Evolutionary conservation across 2,329 filamentous ascomycete species (phyloP).

Genomic region (Aureobasidium musti): DNA sequence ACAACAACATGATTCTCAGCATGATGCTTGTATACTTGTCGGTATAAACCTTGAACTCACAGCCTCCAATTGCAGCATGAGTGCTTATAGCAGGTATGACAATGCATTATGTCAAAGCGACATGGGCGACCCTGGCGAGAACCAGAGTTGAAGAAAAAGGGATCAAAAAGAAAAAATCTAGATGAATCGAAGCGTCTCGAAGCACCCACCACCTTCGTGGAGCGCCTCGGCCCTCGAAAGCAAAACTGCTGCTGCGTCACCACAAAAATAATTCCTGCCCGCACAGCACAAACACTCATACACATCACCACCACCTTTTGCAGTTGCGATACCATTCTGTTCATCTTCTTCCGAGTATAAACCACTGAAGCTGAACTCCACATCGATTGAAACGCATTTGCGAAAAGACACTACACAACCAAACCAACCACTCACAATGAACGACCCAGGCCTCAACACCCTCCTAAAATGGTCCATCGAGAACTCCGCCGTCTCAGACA

Average conservation of each 20-base stretch:
- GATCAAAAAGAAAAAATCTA: not conserved
- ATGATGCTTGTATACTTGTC: too few relatives aligned
- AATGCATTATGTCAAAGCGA: not conserved
- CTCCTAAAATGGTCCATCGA: conserved; percentile 78
- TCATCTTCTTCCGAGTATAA: not conserved
- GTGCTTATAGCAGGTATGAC: not conserved
- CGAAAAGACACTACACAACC: not conserved
- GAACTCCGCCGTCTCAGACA: conserved; percentile 55
- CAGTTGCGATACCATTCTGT: not conserved
- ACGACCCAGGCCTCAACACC: conserved; percentile 68
- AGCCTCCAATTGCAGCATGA: not conserved
- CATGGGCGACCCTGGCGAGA: not conserved
- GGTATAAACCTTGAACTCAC: not conserved
- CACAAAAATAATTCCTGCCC: conserved; percentile 21
- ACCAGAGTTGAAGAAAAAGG: too few relatives aligned
- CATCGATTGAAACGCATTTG: not conserved
- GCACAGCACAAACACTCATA: not conserved
- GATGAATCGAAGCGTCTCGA: conserved; percentile 31
- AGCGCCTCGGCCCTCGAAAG: conserved; percentile 11
- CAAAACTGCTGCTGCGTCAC: conserved; percentile 21
- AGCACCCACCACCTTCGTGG: conserved; percentile 26
- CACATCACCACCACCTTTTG: not conserved
- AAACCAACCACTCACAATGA: conserved; percentile 40
- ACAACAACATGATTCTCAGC: too few relatives aligned
- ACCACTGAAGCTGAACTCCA: too few relatives aligned